Conservation (phyloP, 495 filamentous ascomycete genomes). For the Cryomyces antarcticus region DNA sequence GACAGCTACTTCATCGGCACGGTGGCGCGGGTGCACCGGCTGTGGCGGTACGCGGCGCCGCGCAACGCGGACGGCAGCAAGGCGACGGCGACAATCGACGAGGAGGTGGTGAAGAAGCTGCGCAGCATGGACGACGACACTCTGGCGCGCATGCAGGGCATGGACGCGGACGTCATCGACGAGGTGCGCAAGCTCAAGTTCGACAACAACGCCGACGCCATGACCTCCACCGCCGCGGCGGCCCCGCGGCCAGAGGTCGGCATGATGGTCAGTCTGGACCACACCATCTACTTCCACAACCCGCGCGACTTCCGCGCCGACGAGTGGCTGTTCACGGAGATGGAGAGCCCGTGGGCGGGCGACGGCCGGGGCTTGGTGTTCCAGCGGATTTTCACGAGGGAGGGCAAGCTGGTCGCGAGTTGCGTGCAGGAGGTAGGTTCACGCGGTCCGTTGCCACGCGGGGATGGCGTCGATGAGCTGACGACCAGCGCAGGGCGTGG, state of each 20-base stretch:
- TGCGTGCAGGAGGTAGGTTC: conserved; percentile 54
- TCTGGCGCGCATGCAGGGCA: conserved; percentile 18
- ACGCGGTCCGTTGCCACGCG: background rate
- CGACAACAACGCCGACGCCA: conserved; percentile 7
- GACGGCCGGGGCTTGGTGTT: conserved; percentile 73
- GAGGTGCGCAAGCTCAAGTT: conserved; percentile 1
- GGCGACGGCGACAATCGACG: conserved; percentile 16
- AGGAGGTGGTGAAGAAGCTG: conserved; percentile 19
- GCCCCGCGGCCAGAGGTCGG: conserved; percentile 35
- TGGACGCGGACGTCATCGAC: conserved; percentile 11
- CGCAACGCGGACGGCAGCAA: conserved; percentile 13
- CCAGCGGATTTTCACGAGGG: conserved; percentile 70
- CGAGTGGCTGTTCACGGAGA: conserved; percentile 87
- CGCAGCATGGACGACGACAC: conserved; percentile 2
- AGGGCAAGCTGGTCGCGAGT: conserved; percentile 66
- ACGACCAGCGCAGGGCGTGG: conserved; percentile 1
- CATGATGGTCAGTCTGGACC: conserved; percentile 94
- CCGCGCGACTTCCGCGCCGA: conserved; percentile 61
- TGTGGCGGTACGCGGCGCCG: conserved; percentile 36
- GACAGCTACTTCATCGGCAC: conserved; percentile 87
- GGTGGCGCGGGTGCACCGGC: conserved; percentile 52
- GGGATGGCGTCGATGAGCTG: background rate
- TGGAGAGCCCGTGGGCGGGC: conserved; percentile 83
- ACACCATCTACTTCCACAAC: conserved; percentile 88
- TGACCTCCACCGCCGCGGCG: conserved; percentile 1